These are phyloP conservation scores for Clarireedia monteithiana DNA, from an alignment of 2,329 filamentous ascomycete genomes.

Conservation along the genomic window DNA sequence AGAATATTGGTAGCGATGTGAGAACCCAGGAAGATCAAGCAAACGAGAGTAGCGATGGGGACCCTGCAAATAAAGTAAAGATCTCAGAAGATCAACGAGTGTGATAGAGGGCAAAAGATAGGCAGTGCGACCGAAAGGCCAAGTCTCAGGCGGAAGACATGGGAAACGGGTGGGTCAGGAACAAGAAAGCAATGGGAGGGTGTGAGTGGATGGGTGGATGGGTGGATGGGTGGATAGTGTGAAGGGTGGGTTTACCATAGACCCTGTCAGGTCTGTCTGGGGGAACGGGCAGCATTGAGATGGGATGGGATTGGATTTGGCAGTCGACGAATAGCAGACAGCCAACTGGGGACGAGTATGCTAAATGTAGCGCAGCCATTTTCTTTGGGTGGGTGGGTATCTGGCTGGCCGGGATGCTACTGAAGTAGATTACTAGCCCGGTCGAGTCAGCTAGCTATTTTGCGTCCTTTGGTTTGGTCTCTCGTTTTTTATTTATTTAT, in stretches of 20 bases:
- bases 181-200: constrained; percentile 15
- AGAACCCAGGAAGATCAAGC: constrained; percentile 23
- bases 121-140: constrained; percentile 22
- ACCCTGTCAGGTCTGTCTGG: constrained; percentile 15
- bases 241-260: neutral
- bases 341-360: constrained; percentile 8
- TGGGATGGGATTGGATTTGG: constrained; percentile 16
- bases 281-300: constrained; percentile 21
- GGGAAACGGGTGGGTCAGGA: constrained; percentile 22
- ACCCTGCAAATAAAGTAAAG: constrained; percentile 30
- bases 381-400: no score
- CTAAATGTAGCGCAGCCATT: constrained; percentile 14
- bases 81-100: constrained; percentile 22
- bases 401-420: neutral
- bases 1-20: constrained; percentile 24
- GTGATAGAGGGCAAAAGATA: constrained; percentile 27
- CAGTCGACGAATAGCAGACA: neutral
- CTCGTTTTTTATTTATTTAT: no score
- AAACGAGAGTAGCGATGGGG: constrained; percentile 28
- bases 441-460: no score
- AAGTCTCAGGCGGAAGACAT: constrained; percentile 19
- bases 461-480: no score
- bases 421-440: neutral
- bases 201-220: constrained; percentile 5
- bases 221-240: neutral